A percentile compares a stretch with the other conserved stretches of the same genome.
Conservation (phyloP, 768 basidiomycete genomes). For the Strobilomyces confusus region DNA sequence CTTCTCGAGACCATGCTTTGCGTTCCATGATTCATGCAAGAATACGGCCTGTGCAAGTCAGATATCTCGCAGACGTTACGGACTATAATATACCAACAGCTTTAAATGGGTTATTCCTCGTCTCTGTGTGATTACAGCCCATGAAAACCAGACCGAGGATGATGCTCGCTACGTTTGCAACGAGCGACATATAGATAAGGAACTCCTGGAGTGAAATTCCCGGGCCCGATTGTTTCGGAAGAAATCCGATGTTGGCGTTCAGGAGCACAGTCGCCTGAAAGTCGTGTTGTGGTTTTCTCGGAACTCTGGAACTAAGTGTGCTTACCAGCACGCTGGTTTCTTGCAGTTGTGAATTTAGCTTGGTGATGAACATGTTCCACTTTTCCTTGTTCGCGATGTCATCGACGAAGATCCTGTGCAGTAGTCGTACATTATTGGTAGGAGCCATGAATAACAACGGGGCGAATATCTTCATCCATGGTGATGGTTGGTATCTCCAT, state of each 20-base stretch:
- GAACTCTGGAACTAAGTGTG: not conserved
- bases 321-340: slow-evolving; percentile 52
- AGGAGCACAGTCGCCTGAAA: slow-evolving; percentile 52
- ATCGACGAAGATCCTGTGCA: slow-evolving; percentile 52
- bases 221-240: slow-evolving; percentile 48
- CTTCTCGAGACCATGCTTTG: slow-evolving; percentile 39
- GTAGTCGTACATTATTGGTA: slow-evolving; percentile 38
- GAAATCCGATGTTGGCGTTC: slow-evolving; percentile 55
- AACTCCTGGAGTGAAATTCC: slow-evolving; percentile 32
- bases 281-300: not conserved
- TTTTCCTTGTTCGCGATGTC: slow-evolving; percentile 34
- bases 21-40: slow-evolving; percentile 19
- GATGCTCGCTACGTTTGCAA: slow-evolving; percentile 40
- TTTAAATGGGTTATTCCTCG: slow-evolving; percentile 27
- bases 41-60: slow-evolving; percentile 11
- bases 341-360: slow-evolving; percentile 47
- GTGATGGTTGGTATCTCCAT: slow-evolving; percentile 29
- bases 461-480: slow-evolving; percentile 35
- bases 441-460: slow-evolving; percentile 51
- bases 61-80: not conserved
- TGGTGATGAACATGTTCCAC: slow-evolving; percentile 44
- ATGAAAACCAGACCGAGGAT: slow-evolving; percentile 41
- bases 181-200: slow-evolving; percentile 41
- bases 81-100: slow-evolving; percentile 30
- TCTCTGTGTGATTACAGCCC: slow-evolving; percentile 37